phyloP scores from a whole-genome alignment of 2,329 filamentous ascomycete genomes.

The Colletotrichum aenigma region DNA sequence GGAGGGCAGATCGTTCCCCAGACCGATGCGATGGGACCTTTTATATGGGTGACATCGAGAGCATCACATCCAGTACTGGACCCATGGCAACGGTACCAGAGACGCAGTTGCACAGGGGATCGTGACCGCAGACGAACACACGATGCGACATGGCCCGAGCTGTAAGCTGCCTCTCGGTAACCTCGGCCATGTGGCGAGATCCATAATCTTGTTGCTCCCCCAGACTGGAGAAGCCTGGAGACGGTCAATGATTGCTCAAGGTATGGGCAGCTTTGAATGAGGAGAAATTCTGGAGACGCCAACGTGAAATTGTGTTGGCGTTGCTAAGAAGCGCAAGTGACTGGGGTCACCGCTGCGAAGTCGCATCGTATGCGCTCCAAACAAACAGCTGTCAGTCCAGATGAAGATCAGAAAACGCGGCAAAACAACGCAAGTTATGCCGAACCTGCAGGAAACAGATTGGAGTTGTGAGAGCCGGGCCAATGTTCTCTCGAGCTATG shows the following conservation, averaged over 20 bases:
- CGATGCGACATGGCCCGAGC: slow-evolving; percentile 9
- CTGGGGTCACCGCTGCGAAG: background rate
- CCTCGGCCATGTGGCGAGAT: slow-evolving; percentile 9
- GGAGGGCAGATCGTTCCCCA: background rate
- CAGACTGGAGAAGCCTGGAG: background rate
- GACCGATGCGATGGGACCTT: background rate
- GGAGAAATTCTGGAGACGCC: background rate
- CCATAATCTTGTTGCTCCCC: background rate
- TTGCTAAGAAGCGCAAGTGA: background rate
- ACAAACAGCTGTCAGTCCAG: background rate
- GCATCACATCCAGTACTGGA: background rate
- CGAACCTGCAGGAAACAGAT: background rate
- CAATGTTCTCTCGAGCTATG: slow-evolving; percentile 14
- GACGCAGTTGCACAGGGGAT: background rate
- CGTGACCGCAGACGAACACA: background rate
- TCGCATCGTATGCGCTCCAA: slow-evolving; percentile 8
- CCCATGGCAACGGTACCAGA: background rate
- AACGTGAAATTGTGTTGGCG: background rate
- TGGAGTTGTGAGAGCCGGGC: background rate
- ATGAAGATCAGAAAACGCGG: background rate
- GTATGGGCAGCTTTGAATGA: background rate
- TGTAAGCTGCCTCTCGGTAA: slow-evolving; percentile 2
- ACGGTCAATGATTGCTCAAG: background rate
- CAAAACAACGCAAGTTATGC: background rate
- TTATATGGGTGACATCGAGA: background rate